Conservation (phyloP, 352 stramenopile species). For the Phytophthora brassicae region DNA sequence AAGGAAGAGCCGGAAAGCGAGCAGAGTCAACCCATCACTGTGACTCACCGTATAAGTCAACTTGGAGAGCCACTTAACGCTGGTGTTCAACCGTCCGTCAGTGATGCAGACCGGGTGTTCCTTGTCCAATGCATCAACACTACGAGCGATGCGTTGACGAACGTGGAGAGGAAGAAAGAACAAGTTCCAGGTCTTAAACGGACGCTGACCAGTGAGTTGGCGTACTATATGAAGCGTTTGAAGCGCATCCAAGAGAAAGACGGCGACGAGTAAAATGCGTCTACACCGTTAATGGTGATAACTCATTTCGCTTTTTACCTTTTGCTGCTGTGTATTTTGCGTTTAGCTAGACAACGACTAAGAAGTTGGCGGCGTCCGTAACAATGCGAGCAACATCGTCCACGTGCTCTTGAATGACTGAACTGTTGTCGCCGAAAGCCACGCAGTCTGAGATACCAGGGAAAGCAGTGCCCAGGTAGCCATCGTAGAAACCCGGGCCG, state of each 20-base stretch:
- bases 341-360: neutral
- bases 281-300: too few species aligned
- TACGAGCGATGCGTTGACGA: neutral
- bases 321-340: neutral
- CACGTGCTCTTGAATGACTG: conserved; percentile 25
- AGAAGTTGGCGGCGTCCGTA: neutral
- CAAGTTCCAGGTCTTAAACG: conserved; percentile 5
- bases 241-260: conserved; percentile 15
- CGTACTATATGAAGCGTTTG: conserved; percentile 16
- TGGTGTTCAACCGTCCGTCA: neutral
- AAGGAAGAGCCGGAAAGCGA: neutral
- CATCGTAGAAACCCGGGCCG: conserved; percentile 28
- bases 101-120: conserved; percentile 4
- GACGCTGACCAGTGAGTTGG: conserved; percentile 7
- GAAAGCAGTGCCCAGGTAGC: conserved; percentile 21
- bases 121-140: conserved; percentile 15
- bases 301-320: neutral
- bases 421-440: conserved; percentile 14
- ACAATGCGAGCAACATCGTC: conserved; percentile 15
- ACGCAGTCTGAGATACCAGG: conserved; percentile 23
- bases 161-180: conserved; percentile 5
- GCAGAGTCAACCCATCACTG: neutral
- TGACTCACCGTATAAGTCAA: too few species aligned
- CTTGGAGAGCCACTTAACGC: neutral
- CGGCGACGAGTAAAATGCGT: neutral